Conservation (phyloP, 2,329 filamentous ascomycete genomes). For the Paraconiothyrium sp. region DNA sequence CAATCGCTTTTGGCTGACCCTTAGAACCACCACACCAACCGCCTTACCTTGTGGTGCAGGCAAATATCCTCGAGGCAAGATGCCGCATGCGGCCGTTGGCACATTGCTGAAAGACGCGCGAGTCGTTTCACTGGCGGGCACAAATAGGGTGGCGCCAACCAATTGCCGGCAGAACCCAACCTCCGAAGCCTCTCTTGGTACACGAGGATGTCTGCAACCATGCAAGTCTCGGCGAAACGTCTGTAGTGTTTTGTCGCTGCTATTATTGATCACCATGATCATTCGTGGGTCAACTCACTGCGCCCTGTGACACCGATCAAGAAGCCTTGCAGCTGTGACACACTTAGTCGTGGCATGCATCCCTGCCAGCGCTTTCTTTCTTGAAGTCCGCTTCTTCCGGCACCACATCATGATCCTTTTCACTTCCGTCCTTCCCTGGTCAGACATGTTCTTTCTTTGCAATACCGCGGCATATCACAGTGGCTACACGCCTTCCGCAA, state of each 20-base stretch:
- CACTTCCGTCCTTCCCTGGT: constrained; percentile 20
- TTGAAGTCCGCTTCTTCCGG: constrained; percentile 30
- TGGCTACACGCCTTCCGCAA: constrained; percentile 25
- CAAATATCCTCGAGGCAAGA: constrained; percentile 29
- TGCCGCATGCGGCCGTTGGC: constrained; percentile 32
- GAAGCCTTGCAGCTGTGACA: constrained; percentile 25
- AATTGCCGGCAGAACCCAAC: constrained; percentile 16
- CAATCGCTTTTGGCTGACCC: constrained; percentile 20
- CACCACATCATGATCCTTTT: constrained; percentile 28
- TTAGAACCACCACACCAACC: constrained; percentile 21
- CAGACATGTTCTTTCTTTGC: constrained; percentile 25
- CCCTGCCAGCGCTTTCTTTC: constrained; percentile 26
- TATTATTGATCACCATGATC: constrained; percentile 13
- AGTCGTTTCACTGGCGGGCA: constrained; percentile 39
- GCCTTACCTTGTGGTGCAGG: constrained; percentile 27
- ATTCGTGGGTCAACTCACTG: constrained; percentile 14
- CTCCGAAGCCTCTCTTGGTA: constrained; percentile 20
- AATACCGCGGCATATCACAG: constrained; percentile 23
- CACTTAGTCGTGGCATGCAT: constrained; percentile 24
- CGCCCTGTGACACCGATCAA: constrained; percentile 25
- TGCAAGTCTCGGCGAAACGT: constrained; percentile 15
- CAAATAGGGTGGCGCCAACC: constrained; percentile 27
- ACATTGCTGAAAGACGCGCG: constrained; percentile 29
- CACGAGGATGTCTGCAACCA: constrained; percentile 13
- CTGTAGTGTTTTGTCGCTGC: constrained; percentile 17